A percentile compares a stretch with the other conserved stretches of the same genome.
phyloP scores from a whole-genome alignment of 1,139 yeast species.

The Spencermartinsiella ligniputridi region DNA sequence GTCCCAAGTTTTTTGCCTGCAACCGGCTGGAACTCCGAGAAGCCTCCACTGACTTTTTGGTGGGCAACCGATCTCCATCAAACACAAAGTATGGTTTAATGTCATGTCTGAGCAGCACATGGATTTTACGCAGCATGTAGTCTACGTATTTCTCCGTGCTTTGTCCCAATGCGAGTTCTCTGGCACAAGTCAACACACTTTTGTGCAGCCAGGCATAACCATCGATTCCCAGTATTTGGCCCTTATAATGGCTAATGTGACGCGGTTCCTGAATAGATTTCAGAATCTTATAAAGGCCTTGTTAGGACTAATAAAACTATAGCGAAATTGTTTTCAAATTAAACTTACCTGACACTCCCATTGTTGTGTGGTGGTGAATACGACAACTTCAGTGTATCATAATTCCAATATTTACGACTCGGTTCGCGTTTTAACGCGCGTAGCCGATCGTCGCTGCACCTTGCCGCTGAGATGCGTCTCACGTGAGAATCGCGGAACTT shows the following conservation, averaged over 20 bases:
- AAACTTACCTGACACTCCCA: constrained; percentile 23
- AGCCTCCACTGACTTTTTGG: constrained; percentile 69
- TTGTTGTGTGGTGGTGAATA: constrained; percentile 4
- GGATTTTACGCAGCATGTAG: constrained; percentile 53
- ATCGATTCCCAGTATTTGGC: constrained; percentile 83
- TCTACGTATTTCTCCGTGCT: constrained; percentile 58
- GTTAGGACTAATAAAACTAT: no score
- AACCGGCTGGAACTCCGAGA: constrained; percentile 46
- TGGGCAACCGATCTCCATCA: constrained; percentile 85
- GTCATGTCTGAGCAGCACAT: constrained; percentile 60
- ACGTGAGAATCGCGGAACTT: no score
- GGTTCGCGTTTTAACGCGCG: no score
- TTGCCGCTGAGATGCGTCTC: no score
- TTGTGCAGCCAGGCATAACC: constrained; percentile 97
- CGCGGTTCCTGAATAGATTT: constrained; percentile 65
- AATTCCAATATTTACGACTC: constrained; percentile 5
- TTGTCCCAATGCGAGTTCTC: constrained; percentile 66
- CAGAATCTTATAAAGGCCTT: constrained; percentile 58
- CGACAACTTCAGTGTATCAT: not conserved
- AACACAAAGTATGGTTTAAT: constrained; percentile 86
- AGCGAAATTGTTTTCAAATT: no score
- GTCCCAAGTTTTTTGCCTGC: constrained; percentile 23
- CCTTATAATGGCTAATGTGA: constrained; percentile 57
- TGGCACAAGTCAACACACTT: constrained; percentile 78
- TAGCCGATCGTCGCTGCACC: no score